Base-by-base conservation (phyloP, 768 basidiomycete species). In the Boletus pseudopeckii region DNA sequence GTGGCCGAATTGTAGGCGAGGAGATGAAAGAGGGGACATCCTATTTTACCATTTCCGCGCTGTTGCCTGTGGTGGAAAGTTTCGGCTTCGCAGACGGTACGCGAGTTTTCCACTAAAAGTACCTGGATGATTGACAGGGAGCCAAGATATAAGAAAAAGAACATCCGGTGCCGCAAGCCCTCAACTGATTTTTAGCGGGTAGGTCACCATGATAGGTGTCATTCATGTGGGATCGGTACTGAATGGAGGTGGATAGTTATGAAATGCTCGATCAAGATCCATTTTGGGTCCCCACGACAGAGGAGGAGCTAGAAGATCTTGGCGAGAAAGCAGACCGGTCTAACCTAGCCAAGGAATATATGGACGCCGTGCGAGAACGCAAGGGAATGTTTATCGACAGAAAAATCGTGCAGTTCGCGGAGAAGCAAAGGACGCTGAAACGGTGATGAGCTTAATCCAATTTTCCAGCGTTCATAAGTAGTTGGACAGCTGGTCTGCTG, bases 21-120 rank as follows among this genome's bases (percentile, higher is more conserved):
- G 97, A 98, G 69, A 96, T 98, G 94, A 98, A 94, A 68, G 95
- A 98, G 68, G 94, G 97, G 0, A 97, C 94, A 0, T 80, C 88
- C 1, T 95, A 97, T 73, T 97, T 99, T 74, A 93, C 86, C 10
- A 86, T 99, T 20, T 83, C 86, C 7, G 91, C 97, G 1, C 74
- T 97, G 56, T 72, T 99, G 18, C 97, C 97, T 2, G 95, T 98
- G 7, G 91, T 97, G 11, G 97, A 98, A 72, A 92, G 90, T 71
- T 99, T 98, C 67, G 95, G 96, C 1, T 98, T 99, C 69, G 91
- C 94, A 24, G 93, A 94, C 71, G 96, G 96, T 93, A 45, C n/a
- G 61, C 36, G 44, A 34, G 14, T 40, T 30, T 42, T 52, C 18
- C 11, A 36, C n/a, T 44, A 2, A n/a, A 18, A 43, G 26, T n/a